Percentiles rank a stretch among this genome's conserved stretches.
Evolutionary conservation across 164 flowering plant genomes (phyloP).

Genomic region (Amborella trichopoda): DNA sequence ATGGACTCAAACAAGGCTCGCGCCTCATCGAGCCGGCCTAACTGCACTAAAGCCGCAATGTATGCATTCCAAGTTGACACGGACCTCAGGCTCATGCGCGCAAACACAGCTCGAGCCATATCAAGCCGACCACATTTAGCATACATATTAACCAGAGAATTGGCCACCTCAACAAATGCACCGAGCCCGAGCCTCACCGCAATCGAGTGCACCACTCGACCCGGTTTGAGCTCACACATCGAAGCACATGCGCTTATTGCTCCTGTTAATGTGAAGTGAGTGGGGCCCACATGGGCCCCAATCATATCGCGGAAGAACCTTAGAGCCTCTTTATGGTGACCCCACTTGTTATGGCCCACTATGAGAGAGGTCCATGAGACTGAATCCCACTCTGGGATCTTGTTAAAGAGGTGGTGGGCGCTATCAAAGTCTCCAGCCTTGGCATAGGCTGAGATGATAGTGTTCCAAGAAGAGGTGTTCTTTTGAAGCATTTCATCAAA

Average conservation of each 20-base stretch:
- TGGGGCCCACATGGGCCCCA: constrained; percentile 23
- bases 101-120: constrained; percentile 45
- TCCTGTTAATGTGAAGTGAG: constrained; percentile 60
- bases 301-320: constrained; percentile 52
- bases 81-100: constrained; percentile 37
- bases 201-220: constrained; percentile 63
- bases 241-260: constrained; percentile 62
- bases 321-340: constrained; percentile 32
- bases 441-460: constrained; percentile 47
- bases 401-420: constrained; percentile 29
- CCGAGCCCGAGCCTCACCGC: constrained; percentile 53
- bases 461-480: constrained; percentile 22
- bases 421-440: constrained; percentile 33
- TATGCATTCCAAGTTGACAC: constrained; percentile 52
- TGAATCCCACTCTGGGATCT: constrained; percentile 57
- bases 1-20: constrained; percentile 34
- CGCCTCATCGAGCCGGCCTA: constrained; percentile 47
- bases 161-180: constrained; percentile 45
- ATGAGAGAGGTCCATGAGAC: constrained; percentile 84
- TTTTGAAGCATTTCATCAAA: constrained; percentile 22
- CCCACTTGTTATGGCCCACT: constrained; percentile 54
- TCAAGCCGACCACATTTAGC: constrained; percentile 48
- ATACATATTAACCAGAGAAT: constrained; percentile 84
- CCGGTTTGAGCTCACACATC: constrained; percentile 29
- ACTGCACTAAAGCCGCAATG: constrained; percentile 49